Conservation (phyloP, 1,284 basidiomycete genomes). For the Takashimella koratensis region DNA sequence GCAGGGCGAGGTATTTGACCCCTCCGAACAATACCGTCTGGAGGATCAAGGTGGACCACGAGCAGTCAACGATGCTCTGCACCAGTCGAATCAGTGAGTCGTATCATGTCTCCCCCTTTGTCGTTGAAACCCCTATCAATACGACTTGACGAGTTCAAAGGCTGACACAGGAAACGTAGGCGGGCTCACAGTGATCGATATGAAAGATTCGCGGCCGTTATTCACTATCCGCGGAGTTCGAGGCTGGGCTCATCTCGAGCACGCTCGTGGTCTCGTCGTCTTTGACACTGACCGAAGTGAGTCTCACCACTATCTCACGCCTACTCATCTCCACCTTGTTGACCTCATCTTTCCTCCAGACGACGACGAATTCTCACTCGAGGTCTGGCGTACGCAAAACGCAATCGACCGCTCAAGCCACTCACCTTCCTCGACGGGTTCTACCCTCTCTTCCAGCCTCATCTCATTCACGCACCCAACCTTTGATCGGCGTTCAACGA, state of each 20-base stretch:
- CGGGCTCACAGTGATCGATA: constrained; percentile 25
- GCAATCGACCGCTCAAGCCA: constrained; percentile 14
- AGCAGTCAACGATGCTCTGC: constrained; percentile 26
- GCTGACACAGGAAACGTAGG: constrained; percentile 11
- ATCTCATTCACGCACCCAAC: constrained; percentile 11
- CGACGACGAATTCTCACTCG: constrained; percentile 5
- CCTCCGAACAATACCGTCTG: constrained; percentile 28
- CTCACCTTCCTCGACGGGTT: constrained; percentile 4
- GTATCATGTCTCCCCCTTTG: constrained; percentile 5
- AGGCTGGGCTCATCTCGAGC: constrained; percentile 36
- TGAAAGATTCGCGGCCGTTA: constrained; percentile 16
- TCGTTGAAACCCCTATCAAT: too few relatives aligned
- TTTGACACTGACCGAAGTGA: constrained; percentile 27
- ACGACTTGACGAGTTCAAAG: too few relatives aligned
- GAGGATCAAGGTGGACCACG: constrained; percentile 39
- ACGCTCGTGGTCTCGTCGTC: constrained; percentile 33
- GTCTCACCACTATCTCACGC: not conserved
- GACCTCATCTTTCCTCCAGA: not conserved
- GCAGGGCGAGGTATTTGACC: constrained; percentile 28
- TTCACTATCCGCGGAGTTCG: constrained; percentile 23
- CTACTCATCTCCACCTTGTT: constrained; percentile 11
- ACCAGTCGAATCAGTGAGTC: constrained; percentile 20
- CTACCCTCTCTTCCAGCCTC: constrained; percentile 7
- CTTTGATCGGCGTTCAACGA: not conserved
- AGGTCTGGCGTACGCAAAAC: constrained; percentile 28